Conservation (phyloP, 2,329 filamentous ascomycete species). For the Sporothrix schenckii region DNA sequence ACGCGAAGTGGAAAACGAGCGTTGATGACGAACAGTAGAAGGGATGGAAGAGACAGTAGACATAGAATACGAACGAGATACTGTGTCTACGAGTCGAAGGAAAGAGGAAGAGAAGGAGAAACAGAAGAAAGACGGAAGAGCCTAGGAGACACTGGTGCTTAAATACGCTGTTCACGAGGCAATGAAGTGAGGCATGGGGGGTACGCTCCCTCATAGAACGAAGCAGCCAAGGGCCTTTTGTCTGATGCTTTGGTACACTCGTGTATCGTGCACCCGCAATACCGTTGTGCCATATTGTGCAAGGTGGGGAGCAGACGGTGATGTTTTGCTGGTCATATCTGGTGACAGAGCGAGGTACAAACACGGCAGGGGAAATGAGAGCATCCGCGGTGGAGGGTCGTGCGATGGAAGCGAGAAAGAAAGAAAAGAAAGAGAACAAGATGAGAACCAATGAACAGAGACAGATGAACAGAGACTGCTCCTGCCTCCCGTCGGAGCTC, state of each 20-base stretch:
- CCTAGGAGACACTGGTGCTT: slow-evolving; percentile 9
- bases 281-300: slow-evolving; percentile 14
- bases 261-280: neutral
- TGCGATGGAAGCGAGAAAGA: slow-evolving; percentile 2
- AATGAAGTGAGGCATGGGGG: neutral
- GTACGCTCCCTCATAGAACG: neutral
- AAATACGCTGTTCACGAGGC: slow-evolving; percentile 4
- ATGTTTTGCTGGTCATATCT: neutral
- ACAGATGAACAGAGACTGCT: neutral
- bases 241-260: neutral
- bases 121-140: neutral
- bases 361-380: slow-evolving; percentile 23
- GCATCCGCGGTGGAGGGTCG: slow-evolving; percentile 16
- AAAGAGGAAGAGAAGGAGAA: neutral
- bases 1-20: neutral
- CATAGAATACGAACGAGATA: too few relatives aligned
- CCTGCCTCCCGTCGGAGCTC: neutral
- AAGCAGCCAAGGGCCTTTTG: neutral
- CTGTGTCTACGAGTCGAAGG: neutral
- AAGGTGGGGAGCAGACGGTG: neutral
- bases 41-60: neutral
- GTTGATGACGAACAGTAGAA: neutral
- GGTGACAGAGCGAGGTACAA: slow-evolving; percentile 14
- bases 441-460: neutral
- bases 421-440: neutral